phyloP scores from a whole-genome alignment of 768 basidiomycete genomes.

The Daedaleopsis nitida region DNA sequence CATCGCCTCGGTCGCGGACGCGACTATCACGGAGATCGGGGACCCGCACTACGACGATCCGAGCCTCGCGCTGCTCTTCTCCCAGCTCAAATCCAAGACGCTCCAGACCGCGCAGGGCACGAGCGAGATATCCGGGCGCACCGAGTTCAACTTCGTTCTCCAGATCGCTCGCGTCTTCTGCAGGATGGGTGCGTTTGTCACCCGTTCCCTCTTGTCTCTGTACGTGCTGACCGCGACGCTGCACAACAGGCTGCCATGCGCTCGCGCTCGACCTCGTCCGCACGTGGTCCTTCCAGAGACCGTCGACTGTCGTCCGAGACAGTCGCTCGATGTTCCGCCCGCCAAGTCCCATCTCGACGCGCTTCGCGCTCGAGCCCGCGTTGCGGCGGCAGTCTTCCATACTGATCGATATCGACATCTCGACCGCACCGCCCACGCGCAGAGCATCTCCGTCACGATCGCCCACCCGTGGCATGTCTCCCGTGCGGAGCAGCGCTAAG shows the following conservation, averaged over 20 bases:
- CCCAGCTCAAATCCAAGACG: constrained; percentile 86
- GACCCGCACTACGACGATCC: constrained; percentile 94
- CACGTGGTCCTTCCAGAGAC: constrained; percentile 90
- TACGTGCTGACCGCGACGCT: background rate
- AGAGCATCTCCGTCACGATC: constrained; percentile 48
- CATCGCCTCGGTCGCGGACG: constrained; percentile 58
- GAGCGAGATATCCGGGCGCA: constrained; percentile 82
- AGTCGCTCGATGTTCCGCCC: constrained; percentile 32
- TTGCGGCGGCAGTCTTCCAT: constrained; percentile 71
- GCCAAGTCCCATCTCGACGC: constrained; percentile 46
- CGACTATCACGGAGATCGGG: constrained; percentile 65
- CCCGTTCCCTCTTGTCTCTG: no score
- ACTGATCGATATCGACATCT: constrained; percentile 87
- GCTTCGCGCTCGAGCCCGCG: constrained; percentile 53
- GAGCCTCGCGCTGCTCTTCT: constrained; percentile 86
- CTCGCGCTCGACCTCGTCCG: constrained; percentile 89
- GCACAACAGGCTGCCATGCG: constrained; percentile 77
- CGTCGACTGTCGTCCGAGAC: constrained; percentile 45
- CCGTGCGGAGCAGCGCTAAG: background rate
- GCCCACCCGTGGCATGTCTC: constrained; percentile 18
- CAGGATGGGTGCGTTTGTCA: constrained; percentile 71
- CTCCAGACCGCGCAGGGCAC: constrained; percentile 93
- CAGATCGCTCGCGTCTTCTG: constrained; percentile 94
- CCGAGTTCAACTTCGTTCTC: constrained; percentile 94
- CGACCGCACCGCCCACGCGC: constrained; percentile 59